phyloP scores from a whole-genome alignment of 2,329 filamentous ascomycete species.

The Torrubiella hemipterigena region DNA sequence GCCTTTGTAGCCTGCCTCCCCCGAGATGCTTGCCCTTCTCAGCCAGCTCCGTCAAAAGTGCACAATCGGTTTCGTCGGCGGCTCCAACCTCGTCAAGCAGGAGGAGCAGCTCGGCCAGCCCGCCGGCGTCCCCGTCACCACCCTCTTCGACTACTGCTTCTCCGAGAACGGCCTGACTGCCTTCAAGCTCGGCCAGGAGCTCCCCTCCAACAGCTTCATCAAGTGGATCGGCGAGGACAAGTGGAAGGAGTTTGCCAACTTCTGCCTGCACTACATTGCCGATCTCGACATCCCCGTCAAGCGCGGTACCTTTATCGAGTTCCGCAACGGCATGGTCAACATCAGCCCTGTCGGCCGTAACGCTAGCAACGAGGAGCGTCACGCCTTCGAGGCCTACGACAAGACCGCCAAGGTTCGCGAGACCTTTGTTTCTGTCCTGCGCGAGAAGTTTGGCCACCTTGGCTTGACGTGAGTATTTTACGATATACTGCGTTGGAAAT shows the following conservation, averaged over 20 bases:
- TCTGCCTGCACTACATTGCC: constrained; percentile 70
- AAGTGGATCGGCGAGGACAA: constrained; percentile 73
- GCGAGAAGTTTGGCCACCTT: constrained; percentile 70
- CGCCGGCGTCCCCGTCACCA: constrained; percentile 54
- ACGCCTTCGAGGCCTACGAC: constrained; percentile 75
- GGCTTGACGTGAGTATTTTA: constrained; percentile 63
- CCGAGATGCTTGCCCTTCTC: constrained; percentile 76
- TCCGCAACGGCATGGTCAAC: constrained; percentile 87
- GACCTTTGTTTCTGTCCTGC: constrained; percentile 64
- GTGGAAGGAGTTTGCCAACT: constrained; percentile 69
- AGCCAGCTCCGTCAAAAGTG: constrained; percentile 72
- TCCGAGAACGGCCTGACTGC: constrained; percentile 92
- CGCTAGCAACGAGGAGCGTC: constrained; percentile 66
- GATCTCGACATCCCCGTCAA: constrained; percentile 76
- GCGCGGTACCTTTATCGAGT: constrained; percentile 77
- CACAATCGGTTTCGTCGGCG: constrained; percentile 85
- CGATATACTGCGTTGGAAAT: neutral
- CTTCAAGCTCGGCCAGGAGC: constrained; percentile 65
- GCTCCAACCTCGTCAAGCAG: constrained; percentile 85
- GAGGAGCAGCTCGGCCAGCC: constrained; percentile 80
- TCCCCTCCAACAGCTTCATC: constrained; percentile 80
- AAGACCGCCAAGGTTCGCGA: constrained; percentile 62
- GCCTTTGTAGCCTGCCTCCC: constrained; percentile 45
- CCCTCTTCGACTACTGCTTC: constrained; percentile 96
- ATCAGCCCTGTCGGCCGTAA: constrained; percentile 77